Conservation (phyloP, 2,329 filamentous ascomycete species). For the Arachnomyces sp. region DNA sequence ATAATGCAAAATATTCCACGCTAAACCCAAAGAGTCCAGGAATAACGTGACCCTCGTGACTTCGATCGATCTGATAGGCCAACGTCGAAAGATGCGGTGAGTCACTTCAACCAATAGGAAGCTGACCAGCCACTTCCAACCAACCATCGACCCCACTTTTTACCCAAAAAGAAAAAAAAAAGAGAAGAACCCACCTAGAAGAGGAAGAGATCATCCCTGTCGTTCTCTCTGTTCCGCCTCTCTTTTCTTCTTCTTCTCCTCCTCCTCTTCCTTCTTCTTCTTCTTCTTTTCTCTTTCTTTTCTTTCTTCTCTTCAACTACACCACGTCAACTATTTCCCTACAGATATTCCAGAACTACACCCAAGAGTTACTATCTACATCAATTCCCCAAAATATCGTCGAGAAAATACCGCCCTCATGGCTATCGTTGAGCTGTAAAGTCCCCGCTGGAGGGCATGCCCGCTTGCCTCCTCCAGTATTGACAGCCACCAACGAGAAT, state of each 20-base stretch:
- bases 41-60: too few relatives aligned
- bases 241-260: constrained; percentile 11
- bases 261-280: constrained; percentile 6
- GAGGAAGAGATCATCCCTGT: too few relatives aligned
- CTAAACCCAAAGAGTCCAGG: too few relatives aligned
- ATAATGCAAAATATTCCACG: too few relatives aligned
- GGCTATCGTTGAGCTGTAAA: constrained; percentile 89
- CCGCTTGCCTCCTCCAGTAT: constrained; percentile 47
- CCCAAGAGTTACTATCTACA: constrained; percentile 20
- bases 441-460: constrained; percentile 65
- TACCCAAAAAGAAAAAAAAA: too few relatives aligned
- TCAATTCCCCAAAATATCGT: constrained; percentile 51
- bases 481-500: constrained; percentile 76
- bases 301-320: constrained; percentile 15
- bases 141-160: neutral
- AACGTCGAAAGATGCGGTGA: constrained; percentile 6
- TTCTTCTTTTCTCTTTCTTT: constrained; percentile 15
- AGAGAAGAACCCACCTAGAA: neutral
- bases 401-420: constrained; percentile 61
- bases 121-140: neutral
- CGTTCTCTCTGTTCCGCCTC: constrained; percentile 9
- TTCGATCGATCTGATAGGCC: too few relatives aligned
- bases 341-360: constrained; percentile 14
- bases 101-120: constrained; percentile 2
- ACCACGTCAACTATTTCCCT: constrained; percentile 16